Base-by-base conservation (phyloP, 148 eudicot species). In the Agrostemma githago region DNA sequence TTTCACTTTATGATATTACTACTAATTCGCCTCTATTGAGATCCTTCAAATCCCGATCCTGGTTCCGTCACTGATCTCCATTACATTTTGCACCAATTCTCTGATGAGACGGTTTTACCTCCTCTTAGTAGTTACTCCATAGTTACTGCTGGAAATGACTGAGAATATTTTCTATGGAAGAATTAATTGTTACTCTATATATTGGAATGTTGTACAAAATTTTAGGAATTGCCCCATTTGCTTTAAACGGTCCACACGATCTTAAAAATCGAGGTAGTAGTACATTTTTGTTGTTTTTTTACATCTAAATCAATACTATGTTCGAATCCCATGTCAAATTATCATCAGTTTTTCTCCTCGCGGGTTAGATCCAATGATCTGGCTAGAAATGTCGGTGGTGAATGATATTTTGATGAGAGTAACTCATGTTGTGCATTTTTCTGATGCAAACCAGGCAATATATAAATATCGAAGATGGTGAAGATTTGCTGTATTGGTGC, bases 401-500 rank as follows among this genome's bases (percentile, higher is more conserved):
- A 12, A 48, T 48, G 2, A 48, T 48, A 43, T 48, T 48, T 48
- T 8, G 54, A 39, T n/a, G 16, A 11, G 8, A 3, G 34, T 64
- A 64, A 37, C n/a, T 40, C 64, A 7, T 42, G 70, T 17, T 70
- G 74, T 66, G 56, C 19, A n/a, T 9, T 76, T 76, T 61, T 38
- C 41, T 76, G 16, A 6, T 70, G 10, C 42, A 51, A 70, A 43
- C 57, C 77, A 71, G 62, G 73, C n/a, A 68, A 14, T 19, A 19
- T 62, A 62, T 61, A 70, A 17, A 2, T 19, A 54, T n/a, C 5
- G 20, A 74, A 76, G 71, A 89, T 89, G 94, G 89, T 86, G 74
- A 89, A 89, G 83, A 87, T 89, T 51, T 88, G 94, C 77, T 89
- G 94, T 74, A 88, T 89, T 77, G 94, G 91, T 84, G 94, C 91